Evolutionary conservation across 768 basidiomycete genomes (phyloP).

Genomic region (Phaeotremella fagi): DNA sequence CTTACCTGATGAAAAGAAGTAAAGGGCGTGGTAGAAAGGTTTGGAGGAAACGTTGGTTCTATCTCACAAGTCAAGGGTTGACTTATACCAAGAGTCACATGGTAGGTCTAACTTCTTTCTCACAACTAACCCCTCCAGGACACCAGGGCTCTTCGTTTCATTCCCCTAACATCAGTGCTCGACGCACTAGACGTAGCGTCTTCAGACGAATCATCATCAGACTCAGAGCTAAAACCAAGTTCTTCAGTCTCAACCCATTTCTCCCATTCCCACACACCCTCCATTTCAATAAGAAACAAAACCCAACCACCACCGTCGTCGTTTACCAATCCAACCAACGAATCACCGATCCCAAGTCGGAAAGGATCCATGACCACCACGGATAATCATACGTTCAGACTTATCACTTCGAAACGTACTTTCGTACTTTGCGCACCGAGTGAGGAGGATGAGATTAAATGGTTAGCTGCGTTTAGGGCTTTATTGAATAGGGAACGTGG

Average conservation of each 20-base stretch:
- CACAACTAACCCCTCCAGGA: slow-evolving; percentile 58
- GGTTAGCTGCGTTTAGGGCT: slow-evolving; percentile 90
- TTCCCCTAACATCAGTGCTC: slow-evolving; percentile 76
- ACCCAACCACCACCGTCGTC: too few species aligned
- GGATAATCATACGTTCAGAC: slow-evolving; percentile 67
- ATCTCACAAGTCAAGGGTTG: slow-evolving; percentile 79
- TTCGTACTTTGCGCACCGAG: slow-evolving; percentile 84
- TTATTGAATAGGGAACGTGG: slow-evolving; percentile 60
- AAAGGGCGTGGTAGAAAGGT: slow-evolving; percentile 86
- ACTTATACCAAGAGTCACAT: slow-evolving; percentile 91
- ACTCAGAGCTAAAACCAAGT: background rate
- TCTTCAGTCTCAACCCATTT: slow-evolving; percentile 3
- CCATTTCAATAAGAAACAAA: too few species aligned
- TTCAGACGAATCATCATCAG: slow-evolving; percentile 13
- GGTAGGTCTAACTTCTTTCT: slow-evolving; percentile 55
- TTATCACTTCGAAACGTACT: slow-evolving; percentile 89
- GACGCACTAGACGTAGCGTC: slow-evolving; percentile 69
- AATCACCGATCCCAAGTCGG: background rate
- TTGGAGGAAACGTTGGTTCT: slow-evolving; percentile 98
- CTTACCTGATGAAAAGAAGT: slow-evolving; percentile 80
- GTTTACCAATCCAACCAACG: slow-evolving; percentile 6
- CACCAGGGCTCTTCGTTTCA: slow-evolving; percentile 77
- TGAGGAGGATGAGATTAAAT: slow-evolving; percentile 97
- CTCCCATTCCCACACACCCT: slow-evolving; percentile 5
- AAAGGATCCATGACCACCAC: background rate